phyloP scores from a whole-genome alignment of 2,329 filamentous ascomycete genomes.

The Cladorrhinum sp. region DNA sequence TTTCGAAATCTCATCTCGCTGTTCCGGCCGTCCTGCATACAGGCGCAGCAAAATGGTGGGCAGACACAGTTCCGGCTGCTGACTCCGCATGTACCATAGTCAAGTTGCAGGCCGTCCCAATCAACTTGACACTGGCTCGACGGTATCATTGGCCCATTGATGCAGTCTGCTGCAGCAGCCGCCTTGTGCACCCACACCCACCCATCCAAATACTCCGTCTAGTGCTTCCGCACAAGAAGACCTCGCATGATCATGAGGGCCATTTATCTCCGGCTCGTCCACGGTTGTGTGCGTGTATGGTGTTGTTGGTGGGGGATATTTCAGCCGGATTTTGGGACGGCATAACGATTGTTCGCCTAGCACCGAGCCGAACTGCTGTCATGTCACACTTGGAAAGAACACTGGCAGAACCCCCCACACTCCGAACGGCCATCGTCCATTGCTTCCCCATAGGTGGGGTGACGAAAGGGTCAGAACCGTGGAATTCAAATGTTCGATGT shows the following conservation, averaged over 20 bases:
- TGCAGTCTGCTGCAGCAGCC: slow-evolving; percentile 22
- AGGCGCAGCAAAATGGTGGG: slow-evolving; percentile 9
- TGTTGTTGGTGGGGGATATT: slow-evolving; percentile 4
- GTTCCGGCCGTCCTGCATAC: slow-evolving; percentile 11
- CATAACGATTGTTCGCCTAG: slow-evolving; percentile 14
- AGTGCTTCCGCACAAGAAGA: not conserved
- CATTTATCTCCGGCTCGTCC: slow-evolving; percentile 16
- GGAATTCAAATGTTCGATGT: not conserved
- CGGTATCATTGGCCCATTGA: slow-evolving; percentile 21
- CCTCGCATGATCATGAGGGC: slow-evolving; percentile 19
- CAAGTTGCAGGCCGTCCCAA: slow-evolving; percentile 7
- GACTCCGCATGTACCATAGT: slow-evolving; percentile 18
- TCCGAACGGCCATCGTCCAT: slow-evolving; percentile 7
- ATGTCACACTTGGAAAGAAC: slow-evolving; percentile 3
- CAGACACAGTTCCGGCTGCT: slow-evolving; percentile 10
- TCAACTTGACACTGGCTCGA: slow-evolving; percentile 17
- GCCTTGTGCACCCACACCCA: slow-evolving; percentile 20
- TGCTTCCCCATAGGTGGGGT: slow-evolving; percentile 21
- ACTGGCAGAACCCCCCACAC: slow-evolving; percentile 15
- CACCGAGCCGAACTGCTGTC: slow-evolving; percentile 10
- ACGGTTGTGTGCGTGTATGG: slow-evolving; percentile 1
- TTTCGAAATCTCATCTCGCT: not conserved
- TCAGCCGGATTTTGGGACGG: slow-evolving; percentile 18
- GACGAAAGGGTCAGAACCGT: slow-evolving; percentile 16
- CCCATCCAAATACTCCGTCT: not conserved